A percentile compares a stretch with the other conserved stretches of the same genome.
phyloP scores from a whole-genome alignment of 768 basidiomycete species.

The Rhodotorula taiwanensis region DNA sequence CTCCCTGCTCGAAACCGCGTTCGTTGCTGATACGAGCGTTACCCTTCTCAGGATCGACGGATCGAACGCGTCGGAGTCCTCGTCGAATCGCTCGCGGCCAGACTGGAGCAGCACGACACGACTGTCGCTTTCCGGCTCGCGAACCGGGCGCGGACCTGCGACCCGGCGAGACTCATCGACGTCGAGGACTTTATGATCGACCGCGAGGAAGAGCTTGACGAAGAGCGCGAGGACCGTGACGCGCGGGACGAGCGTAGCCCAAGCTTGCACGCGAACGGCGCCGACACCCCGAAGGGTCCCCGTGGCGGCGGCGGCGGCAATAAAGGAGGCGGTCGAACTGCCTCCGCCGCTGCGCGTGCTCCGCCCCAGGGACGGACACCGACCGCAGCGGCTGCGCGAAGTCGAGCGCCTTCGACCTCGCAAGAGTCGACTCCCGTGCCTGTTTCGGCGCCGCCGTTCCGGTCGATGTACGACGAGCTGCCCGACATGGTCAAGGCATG shows the following conservation, averaged over 20 bases:
- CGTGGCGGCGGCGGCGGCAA: background rate
- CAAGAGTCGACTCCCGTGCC: background rate
- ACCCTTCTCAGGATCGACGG: constrained; percentile 2
- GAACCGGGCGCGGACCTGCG: background rate
- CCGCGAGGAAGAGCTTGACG: constrained; percentile 5
- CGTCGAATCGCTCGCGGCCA: background rate
- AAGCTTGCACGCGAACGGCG: background rate
- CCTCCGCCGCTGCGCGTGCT: no score
- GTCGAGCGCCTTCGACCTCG: background rate
- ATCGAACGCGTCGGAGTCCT: constrained; percentile 8
- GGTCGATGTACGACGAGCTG: no score
- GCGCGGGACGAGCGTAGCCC: background rate
- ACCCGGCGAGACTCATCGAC: constrained; percentile 4
- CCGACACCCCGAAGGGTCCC: no score
- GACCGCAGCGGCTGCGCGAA: no score
- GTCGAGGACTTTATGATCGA: constrained; percentile 19
- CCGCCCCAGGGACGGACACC: no score
- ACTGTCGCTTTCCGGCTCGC: constrained; percentile 18
- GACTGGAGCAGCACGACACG: constrained; percentile 14
- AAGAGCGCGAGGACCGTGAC: background rate
- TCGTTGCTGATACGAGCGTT: no score
- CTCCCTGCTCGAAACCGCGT: no score
- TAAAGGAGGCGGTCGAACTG: no score
- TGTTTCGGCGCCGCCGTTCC: no score
- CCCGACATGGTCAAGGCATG: no score